Percentiles rank a stretch among this genome's conserved stretches.
Conservation (phyloP, 2,329 filamentous ascomycete species). For the Colletotrichum costaricense region DNA sequence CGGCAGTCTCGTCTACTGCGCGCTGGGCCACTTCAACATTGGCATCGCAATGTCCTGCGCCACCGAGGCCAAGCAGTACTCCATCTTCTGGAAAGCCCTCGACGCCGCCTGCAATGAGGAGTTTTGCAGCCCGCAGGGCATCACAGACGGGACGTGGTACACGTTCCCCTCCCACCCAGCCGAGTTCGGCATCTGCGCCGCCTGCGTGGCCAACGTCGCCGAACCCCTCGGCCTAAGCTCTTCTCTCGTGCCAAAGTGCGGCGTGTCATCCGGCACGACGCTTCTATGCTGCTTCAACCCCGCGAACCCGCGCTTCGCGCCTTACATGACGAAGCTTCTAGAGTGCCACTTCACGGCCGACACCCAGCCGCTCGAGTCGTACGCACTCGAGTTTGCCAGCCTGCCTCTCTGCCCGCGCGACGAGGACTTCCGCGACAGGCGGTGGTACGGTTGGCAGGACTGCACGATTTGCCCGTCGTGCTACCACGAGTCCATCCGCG, state of each 20-base stretch:
- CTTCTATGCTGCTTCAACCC: conserved; percentile 49
- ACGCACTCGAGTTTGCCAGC: conserved; percentile 43
- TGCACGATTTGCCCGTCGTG: conserved; percentile 51
- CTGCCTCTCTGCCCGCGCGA: conserved; percentile 44
- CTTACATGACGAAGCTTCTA: conserved; percentile 40
- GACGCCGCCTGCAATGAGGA: conserved; percentile 42
- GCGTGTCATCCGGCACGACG: conserved; percentile 31
- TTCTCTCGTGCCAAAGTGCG: conserved; percentile 44
- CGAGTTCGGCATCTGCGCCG: conserved; percentile 49
- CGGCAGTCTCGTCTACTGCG: conserved; percentile 40
- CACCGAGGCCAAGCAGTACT: conserved; percentile 43
- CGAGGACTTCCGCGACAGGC: conserved; percentile 36
- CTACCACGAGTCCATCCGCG: conserved; percentile 46
- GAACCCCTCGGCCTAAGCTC: conserved; percentile 43
- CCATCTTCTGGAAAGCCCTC: conserved; percentile 48
- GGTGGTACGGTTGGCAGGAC: conserved; percentile 51
- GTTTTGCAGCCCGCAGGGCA: conserved; percentile 45
- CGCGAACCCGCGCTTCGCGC: conserved; percentile 41
- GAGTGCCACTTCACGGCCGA: conserved; percentile 45
- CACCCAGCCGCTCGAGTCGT: conserved; percentile 41
- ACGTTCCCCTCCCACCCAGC: conserved; percentile 45
- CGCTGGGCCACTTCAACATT: conserved; percentile 45
- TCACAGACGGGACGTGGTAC: conserved; percentile 46
- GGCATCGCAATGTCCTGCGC: conserved; percentile 45
- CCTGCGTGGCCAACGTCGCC: conserved; percentile 47